A percentile compares a stretch with the other conserved stretches of the same genome.
These are phyloP conservation scores for Gossypium schwendimanii DNA, from an alignment of 441 rosid species.

Conservation along the genomic window DNA sequence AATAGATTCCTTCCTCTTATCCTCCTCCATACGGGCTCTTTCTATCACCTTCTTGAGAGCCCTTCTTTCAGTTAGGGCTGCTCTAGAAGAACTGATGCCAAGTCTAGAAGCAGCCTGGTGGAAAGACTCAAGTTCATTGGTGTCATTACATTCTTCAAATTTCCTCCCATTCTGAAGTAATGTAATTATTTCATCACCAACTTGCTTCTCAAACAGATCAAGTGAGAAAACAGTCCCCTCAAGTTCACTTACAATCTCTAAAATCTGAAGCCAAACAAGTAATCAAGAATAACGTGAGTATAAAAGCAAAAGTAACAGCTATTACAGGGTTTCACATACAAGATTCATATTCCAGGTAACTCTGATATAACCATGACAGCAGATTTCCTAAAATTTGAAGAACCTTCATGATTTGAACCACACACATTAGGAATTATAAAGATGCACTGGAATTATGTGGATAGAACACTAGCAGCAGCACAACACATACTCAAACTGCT, in stretches of 20 bases:
- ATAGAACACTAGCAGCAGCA: neutral
- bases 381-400: neutral
- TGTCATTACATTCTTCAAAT: constrained; percentile 52
- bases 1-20: constrained; percentile 90
- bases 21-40: constrained; percentile 90
- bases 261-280: constrained; percentile 47
- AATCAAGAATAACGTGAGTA: constrained; percentile 1
- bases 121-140: constrained; percentile 75
- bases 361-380: neutral
- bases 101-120: constrained; percentile 76
- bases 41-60: constrained; percentile 90
- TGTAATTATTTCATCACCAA: constrained; percentile 77
- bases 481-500: neutral
- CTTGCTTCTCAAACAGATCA: constrained; percentile 80
- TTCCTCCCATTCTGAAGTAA: constrained; percentile 89
- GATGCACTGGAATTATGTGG: neutral
- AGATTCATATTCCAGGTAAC: neutral
- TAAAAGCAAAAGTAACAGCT: constrained; percentile 2
- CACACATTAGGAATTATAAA: neutral
- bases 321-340: neutral
- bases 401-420: neutral
- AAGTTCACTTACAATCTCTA: constrained; percentile 71
- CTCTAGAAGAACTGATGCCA: constrained; percentile 82
- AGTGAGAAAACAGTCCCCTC: constrained; percentile 56
- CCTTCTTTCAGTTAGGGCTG: constrained; percentile 86